These are phyloP conservation scores for Acacia crassicarpa DNA, from an alignment of 306 rosid species.

Conservation along the genomic window DNA sequence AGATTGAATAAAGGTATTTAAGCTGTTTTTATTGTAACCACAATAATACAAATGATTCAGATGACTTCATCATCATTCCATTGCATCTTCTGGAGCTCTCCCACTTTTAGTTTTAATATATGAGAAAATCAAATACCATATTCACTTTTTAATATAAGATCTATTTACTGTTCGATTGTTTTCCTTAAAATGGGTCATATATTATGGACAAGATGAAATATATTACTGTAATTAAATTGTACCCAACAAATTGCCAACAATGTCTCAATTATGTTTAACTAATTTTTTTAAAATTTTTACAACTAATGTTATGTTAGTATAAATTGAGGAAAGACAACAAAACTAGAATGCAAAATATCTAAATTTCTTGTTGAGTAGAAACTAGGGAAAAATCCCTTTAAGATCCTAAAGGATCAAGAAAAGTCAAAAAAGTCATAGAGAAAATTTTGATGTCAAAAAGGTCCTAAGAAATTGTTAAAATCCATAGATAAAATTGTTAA, in stretches of 20 bases:
- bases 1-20: neutral
- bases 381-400: too few species aligned
- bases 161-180: too few species aligned
- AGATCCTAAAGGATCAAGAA: too few species aligned
- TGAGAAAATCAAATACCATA: neutral
- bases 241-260: neutral
- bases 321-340: neutral
- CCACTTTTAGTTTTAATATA: neutral
- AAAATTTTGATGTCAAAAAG: too few species aligned
- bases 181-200: too few species aligned
- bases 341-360: neutral
- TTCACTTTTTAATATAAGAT: too few species aligned
- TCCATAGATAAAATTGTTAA: too few species aligned
- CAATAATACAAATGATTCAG: neutral
- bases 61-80: neutral
- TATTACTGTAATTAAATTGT: neutral
- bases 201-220: neutral
- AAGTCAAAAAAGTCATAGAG: too few species aligned
- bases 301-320: neutral
- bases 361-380: neutral
- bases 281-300: neutral
- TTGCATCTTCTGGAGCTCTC: neutral
- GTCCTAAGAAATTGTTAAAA: too few species aligned
- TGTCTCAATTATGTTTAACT: neutral
- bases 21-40: neutral